Evolutionary conservation across 768 basidiomycete species (phyloP), one percentile per base, ranked within the genome.

Genomic region (Serendipita vermifera): DNA sequence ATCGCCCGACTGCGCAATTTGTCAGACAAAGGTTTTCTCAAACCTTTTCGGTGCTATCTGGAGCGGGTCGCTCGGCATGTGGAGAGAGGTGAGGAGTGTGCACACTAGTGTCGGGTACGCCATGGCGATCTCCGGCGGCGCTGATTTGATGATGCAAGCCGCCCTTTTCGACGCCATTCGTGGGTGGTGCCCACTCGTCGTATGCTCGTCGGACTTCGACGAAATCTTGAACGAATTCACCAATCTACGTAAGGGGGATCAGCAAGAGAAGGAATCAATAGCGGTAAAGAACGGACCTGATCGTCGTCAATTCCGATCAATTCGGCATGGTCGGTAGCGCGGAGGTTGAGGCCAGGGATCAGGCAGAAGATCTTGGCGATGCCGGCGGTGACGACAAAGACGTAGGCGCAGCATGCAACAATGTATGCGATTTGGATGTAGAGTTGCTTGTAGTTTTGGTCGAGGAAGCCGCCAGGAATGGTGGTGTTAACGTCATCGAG

Each of bases 371-470:
- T 65, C 65, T 81, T 82, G 13, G 76, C 80, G n/a, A 84, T 66
- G 5, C 75, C 59, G 0, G 81, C 80, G 5, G 83, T 83, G 38
- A 76, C 72, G 36, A 57, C 60, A 20, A 64, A 64, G 11, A 64
- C 74, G 62, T 84, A 87, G 9, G 65, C 71, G 59, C 74, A 76
- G 33, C 73, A 70, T 38, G 82, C 80, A 59, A 72, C 74, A 43
- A 82, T 71, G 60, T 83, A 83, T 4, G 76, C 76, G 57, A 89
- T 70, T 57, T 90, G 87, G 62, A 82, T 83, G 60, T 86, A 86
- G 20, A 92, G 74, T 62, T 87, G 87, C 62, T 81, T 82, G 54
- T 61, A 87, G 68, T 84, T 74, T 54, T 76, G 77, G 65, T 89
- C 80, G 56, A 91, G 67, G 80, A 82, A 90, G 14, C 85, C 85